Evolutionary conservation across 768 basidiomycete species (phyloP), one percentile per base, ranked within the genome.

Genomic region (Calocybe cyanea): DNA sequence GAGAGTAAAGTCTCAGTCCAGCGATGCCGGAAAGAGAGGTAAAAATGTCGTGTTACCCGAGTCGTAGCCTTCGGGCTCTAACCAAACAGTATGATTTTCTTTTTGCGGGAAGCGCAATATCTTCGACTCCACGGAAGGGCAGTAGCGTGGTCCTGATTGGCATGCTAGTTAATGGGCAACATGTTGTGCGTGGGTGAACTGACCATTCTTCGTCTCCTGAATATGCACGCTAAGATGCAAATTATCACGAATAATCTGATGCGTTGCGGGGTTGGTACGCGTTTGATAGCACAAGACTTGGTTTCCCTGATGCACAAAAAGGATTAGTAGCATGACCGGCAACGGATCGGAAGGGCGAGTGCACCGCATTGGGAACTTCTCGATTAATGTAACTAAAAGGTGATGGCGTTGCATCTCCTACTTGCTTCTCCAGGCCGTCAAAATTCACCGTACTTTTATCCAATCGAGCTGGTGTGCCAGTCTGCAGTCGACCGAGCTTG

Each of bases 41-140:
- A n/a, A 32, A 8, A n/a, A 32, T 7, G 7, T n/a, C 7, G 34
- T 7, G 7, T n/a, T 28, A 88, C 91, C 83, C 13, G 91, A 88
- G 57, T 91, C 87, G 48, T 90, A 92, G 0, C 92, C 92, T 59
- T 95, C 92, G 0, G 91, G 92, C 59, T 95, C 92, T 2, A 95
- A 70, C 91, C 92, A 95, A 33, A 94, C 75, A 2, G 66, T 81
- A 56, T 95, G 92, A 4, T 67, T 65, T 5, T 70, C 64, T 62
- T 87, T 91, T 49, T 86, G 66, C 2, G 76, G 76, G 60, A 94
- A 94, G 10, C 90, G 78, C 31, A 81, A 70, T 7, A 95, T 79
- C 61, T 95, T 95, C 8, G 88, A 80, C 62, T 95, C 92, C 0
- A 95, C 72, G 0, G 89, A 92, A 5, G 92, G 92, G 52, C 92